Evolutionary conservation across 345 rosid genomes (phyloP).

Genomic region (Acer campestre): DNA sequence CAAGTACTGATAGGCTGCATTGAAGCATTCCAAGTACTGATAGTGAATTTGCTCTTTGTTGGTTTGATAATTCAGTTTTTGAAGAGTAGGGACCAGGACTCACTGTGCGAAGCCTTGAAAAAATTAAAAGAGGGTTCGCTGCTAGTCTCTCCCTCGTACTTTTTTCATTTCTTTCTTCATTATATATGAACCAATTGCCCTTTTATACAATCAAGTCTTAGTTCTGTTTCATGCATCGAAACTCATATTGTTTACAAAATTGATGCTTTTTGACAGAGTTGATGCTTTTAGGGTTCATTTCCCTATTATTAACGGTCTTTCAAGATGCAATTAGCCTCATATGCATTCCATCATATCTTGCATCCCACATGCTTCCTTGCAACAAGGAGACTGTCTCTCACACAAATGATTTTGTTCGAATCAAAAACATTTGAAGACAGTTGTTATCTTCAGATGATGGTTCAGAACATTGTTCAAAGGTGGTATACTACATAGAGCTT

Average conservation of each 20-base stretch:
- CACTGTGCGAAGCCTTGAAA: conserved; percentile 69
- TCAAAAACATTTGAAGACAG: conserved; percentile 33
- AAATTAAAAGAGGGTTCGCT: conserved; percentile 80
- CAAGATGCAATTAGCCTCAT: conserved; percentile 54
- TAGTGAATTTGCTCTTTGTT: background rate
- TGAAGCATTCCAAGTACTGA: background rate
- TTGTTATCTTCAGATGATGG: conserved; percentile 37
- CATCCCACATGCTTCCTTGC: conserved; percentile 75
- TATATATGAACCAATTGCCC: background rate
- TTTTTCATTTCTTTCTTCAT: background rate
- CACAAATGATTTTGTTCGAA: conserved; percentile 28
- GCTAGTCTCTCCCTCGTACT: background rate
- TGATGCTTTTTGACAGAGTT: conserved; percentile 48
- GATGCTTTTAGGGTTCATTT: conserved; percentile 94
- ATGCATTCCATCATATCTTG: conserved; percentile 60
- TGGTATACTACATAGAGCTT: conserved; percentile 33
- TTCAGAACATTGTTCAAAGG: conserved; percentile 33
- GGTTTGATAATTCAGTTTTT: conserved; percentile 45
- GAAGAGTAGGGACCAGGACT: conserved; percentile 50
- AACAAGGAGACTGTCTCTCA: conserved; percentile 36
- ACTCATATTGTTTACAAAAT: background rate
- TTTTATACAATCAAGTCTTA: background rate
- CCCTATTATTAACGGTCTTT: conserved; percentile 72
- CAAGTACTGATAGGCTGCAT: background rate
- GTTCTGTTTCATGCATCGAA: background rate